phyloP scores from a whole-genome alignment of 2,329 filamentous ascomycete species.

The Zasmidium angulare region DNA sequence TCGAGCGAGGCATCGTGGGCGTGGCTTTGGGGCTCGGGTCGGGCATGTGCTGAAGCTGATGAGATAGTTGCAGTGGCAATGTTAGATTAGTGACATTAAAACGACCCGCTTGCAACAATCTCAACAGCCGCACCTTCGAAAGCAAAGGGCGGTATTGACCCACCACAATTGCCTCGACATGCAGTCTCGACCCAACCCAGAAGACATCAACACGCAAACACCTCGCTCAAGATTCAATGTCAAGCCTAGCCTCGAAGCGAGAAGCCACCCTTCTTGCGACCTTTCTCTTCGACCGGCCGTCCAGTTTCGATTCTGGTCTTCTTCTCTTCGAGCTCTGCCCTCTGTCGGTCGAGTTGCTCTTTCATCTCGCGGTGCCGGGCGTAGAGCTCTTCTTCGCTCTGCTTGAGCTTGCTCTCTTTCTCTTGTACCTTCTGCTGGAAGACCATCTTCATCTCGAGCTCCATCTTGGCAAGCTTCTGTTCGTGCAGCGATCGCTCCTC shows the following conservation, averaged over 20 bases:
- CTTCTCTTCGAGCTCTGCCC: slow-evolving; percentile 96
- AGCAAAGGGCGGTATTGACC: slow-evolving; percentile 4
- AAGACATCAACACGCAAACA: slow-evolving; percentile 19
- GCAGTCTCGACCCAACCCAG: slow-evolving; percentile 6
- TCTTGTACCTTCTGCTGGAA: slow-evolving; percentile 99
- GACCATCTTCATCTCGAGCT: slow-evolving; percentile 99
- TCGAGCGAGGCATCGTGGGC: neutral
- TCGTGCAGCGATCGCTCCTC: slow-evolving; percentile 97
- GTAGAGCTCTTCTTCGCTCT: slow-evolving; percentile 98
- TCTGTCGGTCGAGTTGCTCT: slow-evolving; percentile 95
- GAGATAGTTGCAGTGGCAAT: slow-evolving; percentile 28
- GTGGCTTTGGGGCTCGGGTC: neutral
- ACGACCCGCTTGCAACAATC: slow-evolving; percentile 21
- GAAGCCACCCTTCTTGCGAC: slow-evolving; percentile 94
- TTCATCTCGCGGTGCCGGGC: slow-evolving; percentile 99
- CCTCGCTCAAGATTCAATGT: slow-evolving; percentile 20
- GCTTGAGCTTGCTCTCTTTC: slow-evolving; percentile 99
- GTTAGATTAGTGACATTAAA: slow-evolving; percentile 32
- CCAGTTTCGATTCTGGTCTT: slow-evolving; percentile 93
- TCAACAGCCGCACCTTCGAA: slow-evolving; percentile 10
- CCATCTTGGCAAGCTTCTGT: slow-evolving; percentile 99
- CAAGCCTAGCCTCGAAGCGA: slow-evolving; percentile 67
- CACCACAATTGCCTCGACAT: slow-evolving; percentile 12
- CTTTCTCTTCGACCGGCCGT: slow-evolving; percentile 93
- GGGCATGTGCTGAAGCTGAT: slow-evolving; percentile 7